These are phyloP conservation scores for Albophoma yamanashiensis DNA, from an alignment of 2,329 filamentous ascomycete genomes.

Conservation along the genomic window DNA sequence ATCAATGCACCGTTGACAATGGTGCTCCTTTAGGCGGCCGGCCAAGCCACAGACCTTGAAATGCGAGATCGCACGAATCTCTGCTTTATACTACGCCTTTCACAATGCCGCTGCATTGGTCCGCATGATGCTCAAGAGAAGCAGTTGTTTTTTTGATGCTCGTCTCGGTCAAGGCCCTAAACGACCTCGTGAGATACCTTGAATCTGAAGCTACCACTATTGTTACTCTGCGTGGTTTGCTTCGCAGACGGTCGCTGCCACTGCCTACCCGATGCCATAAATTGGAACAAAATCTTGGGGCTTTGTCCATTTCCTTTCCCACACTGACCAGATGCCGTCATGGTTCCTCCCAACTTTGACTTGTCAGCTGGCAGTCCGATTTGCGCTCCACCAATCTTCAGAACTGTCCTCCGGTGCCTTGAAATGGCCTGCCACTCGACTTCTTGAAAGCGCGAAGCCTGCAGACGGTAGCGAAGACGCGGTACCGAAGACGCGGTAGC, in stretches of 20 bases:
- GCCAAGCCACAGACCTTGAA: too few relatives aligned
- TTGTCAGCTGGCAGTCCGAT: not conserved
- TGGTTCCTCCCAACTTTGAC: not conserved
- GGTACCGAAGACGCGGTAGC: too few relatives aligned
- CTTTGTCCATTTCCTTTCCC: not conserved
- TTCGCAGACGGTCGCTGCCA: not conserved
- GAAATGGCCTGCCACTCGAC: not conserved
- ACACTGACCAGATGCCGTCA: not conserved
- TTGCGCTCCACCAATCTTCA: not conserved
- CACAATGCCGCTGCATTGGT: not conserved
- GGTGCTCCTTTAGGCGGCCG: too few relatives aligned
- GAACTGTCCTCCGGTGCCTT: not conserved
- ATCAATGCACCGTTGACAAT: too few relatives aligned
- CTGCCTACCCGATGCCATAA: too few relatives aligned
- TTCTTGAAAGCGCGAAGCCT: not conserved
- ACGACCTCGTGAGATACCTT: not conserved
- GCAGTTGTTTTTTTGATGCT: not conserved
- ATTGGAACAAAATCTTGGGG: not conserved
- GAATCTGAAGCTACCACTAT: not conserved
- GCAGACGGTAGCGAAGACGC: not conserved
- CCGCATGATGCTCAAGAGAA: not conserved
- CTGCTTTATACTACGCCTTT: too few relatives aligned
- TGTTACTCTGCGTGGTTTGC: not conserved
- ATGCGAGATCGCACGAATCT: too few relatives aligned
- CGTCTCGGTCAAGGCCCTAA: not conserved